phyloP scores from a whole-genome alignment of 257 asterid species.

The Salvia rosmarinus region DNA sequence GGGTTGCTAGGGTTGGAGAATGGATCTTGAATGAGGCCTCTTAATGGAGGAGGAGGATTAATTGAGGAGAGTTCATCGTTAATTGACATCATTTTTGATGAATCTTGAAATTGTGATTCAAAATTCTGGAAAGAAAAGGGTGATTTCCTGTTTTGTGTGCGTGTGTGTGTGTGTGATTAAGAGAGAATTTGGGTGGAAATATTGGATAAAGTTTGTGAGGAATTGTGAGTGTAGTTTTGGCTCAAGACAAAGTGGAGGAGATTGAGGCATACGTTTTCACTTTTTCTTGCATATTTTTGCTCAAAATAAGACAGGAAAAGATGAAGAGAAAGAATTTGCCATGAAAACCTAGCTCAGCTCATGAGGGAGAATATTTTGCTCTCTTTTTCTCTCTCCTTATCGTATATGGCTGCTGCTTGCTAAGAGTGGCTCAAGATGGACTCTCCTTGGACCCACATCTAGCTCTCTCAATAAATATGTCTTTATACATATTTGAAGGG shows the following conservation, averaged over 20 bases:
- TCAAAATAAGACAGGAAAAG: conserved; percentile 26
- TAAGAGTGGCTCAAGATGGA: conserved; percentile 62
- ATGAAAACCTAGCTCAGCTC: conserved; percentile 41
- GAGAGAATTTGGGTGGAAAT: conserved; percentile 40
- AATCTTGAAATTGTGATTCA: background rate
- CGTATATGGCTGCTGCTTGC: conserved; percentile 52
- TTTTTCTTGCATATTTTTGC: conserved; percentile 34
- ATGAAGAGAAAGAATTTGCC: conserved; percentile 5
- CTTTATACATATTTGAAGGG: background rate
- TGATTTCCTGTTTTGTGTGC: background rate
- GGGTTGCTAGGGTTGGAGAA: conserved; percentile 33
- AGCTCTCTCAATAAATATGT: too few species aligned
- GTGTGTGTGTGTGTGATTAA: conserved; percentile 23
- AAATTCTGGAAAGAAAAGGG: background rate
- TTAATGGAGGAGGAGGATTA: conserved; percentile 24
- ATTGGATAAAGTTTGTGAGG: conserved; percentile 45
- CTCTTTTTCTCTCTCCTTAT: conserved; percentile 35
- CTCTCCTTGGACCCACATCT: conserved; percentile 77
- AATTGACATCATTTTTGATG: conserved; percentile 49
- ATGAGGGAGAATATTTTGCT: conserved; percentile 29
- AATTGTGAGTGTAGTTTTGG: conserved; percentile 26
- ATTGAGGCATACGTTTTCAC: conserved; percentile 24
- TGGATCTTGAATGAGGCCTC: conserved; percentile 55
- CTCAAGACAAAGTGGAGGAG: conserved; percentile 42
- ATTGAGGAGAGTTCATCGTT: conserved; percentile 46